Evolutionary conservation across 768 basidiomycete genomes (phyloP).

Genomic region (Lyophyllum atratum): DNA sequence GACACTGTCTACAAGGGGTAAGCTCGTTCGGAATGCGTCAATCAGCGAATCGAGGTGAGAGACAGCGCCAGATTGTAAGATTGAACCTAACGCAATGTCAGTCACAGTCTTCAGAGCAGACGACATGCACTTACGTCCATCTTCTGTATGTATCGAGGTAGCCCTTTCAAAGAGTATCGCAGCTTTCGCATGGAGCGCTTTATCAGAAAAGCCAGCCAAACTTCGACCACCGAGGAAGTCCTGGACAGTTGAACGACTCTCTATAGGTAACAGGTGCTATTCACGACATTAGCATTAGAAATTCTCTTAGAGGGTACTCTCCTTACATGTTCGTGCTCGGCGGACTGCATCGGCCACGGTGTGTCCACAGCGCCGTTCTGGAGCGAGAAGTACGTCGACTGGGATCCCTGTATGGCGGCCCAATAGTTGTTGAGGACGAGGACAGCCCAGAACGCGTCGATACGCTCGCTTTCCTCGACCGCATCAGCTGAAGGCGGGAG

Average conservation of each 20-base stretch:
- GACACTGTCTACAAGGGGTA: not conserved
- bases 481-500: slow-evolving; percentile 11
- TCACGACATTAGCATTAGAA: not conserved
- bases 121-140: not conserved
- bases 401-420: slow-evolving; percentile 13
- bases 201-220: slow-evolving; percentile 4
- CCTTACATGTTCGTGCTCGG: slow-evolving; percentile 6
- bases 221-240: slow-evolving; percentile 4
- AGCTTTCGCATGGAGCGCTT: slow-evolving; percentile 7
- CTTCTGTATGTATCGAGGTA: not conserved
- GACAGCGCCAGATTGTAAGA: slow-evolving; percentile 3
- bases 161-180: slow-evolving; percentile 4
- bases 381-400: not conserved
- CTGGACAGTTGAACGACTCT: not conserved
- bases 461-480: slow-evolving; percentile 18
- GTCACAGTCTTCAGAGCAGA: not conserved
- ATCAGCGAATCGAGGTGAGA: slow-evolving; percentile 7
- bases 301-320: too few species aligned
- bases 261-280: not conserved
- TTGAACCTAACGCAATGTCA: not conserved
- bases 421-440: slow-evolving; percentile 18
- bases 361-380: slow-evolving; percentile 3
- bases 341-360: slow-evolving; percentile 13
- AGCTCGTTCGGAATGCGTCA: not conserved
- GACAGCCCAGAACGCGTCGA: slow-evolving; percentile 22